phyloP scores from a whole-genome alignment of 495 filamentous ascomycete genomes.

The Pyronema omphalodes region DNA sequence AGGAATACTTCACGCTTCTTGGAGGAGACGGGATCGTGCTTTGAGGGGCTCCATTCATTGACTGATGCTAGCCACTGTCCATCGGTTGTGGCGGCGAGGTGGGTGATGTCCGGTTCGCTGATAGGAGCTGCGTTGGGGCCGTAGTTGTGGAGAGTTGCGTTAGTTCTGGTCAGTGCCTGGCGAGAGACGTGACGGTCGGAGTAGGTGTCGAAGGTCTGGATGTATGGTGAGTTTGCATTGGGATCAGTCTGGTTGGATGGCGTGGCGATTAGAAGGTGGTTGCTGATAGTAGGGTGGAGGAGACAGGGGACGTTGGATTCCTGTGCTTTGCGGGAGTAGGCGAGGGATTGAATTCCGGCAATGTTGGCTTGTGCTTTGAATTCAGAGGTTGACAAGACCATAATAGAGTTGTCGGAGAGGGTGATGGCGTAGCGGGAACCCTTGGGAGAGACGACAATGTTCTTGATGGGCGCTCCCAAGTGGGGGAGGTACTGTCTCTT shows the following conservation, averaged over 20 bases:
- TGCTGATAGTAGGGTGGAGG: slow-evolving; percentile 38
- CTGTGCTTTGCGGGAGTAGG: neutral
- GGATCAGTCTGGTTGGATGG: slow-evolving; percentile 24
- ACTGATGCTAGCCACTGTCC: slow-evolving; percentile 83
- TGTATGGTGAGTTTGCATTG: slow-evolving; percentile 29
- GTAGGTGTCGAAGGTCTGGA: slow-evolving; percentile 71
- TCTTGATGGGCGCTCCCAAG: slow-evolving; percentile 63
- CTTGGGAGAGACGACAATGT: slow-evolving; percentile 57
- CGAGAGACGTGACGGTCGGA: slow-evolving; percentile 53
- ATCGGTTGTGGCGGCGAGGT: slow-evolving; percentile 53
- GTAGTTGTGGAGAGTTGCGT: slow-evolving; percentile 58
- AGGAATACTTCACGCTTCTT: slow-evolving; percentile 50
- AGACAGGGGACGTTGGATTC: slow-evolving; percentile 26
- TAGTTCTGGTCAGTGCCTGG: slow-evolving; percentile 76
- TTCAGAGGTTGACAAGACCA: slow-evolving; percentile 77
- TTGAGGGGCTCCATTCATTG: slow-evolving; percentile 69
- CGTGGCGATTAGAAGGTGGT: slow-evolving; percentile 44
- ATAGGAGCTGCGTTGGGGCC: slow-evolving; percentile 50
- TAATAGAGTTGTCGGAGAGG: slow-evolving; percentile 74
- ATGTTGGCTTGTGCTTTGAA: slow-evolving; percentile 61
- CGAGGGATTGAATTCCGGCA: slow-evolving; percentile 52
- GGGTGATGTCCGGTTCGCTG: slow-evolving; percentile 52
- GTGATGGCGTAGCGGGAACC: slow-evolving; percentile 67
- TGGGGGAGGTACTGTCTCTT: slow-evolving; percentile 68
- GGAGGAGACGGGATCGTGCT: slow-evolving; percentile 35